Evolutionary conservation across 257 asterid genomes (phyloP).

Genomic region (Paulownia fortunei): DNA sequence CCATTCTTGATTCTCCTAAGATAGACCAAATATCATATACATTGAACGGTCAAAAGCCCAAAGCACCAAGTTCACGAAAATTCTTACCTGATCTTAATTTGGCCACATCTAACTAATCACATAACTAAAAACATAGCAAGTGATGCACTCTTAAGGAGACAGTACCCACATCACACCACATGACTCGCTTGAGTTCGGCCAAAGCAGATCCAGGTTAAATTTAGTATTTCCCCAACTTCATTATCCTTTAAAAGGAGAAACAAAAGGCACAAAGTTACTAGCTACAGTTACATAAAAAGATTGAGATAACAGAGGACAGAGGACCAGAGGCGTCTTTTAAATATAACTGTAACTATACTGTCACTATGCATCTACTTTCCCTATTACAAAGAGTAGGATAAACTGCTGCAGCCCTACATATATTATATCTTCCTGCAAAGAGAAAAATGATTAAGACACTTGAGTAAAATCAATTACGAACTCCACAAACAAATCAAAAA

Average conservation of each 20-base stretch:
- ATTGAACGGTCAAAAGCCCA: conserved; percentile 2
- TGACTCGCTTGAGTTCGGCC: too few species aligned
- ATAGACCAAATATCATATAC: conserved; percentile 15
- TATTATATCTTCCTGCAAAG: conserved; percentile 36
- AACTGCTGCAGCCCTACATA: conserved; percentile 21
- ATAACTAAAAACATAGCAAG: too few species aligned
- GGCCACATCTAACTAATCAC: too few species aligned
- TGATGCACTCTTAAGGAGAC: too few species aligned
- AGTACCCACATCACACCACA: too few species aligned
- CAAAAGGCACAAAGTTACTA: conserved; percentile 2
- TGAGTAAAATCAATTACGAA: background rate
- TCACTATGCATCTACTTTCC: conserved; percentile 24
- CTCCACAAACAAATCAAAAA: background rate
- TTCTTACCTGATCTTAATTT: too few species aligned
- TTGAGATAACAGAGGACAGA: conserved; percentile 1
- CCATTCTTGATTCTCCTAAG: too few species aligned
- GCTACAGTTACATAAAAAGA: conserved; percentile 24
- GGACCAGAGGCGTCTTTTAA: conserved; percentile 15
- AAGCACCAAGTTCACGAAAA: background rate
- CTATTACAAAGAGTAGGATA: conserved; percentile 22
- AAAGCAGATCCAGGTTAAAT: too few species aligned
- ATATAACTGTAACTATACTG: conserved; percentile 1
- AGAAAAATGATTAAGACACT: background rate
- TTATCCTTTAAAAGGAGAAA: conserved; percentile 33
- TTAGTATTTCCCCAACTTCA: conserved; percentile 4